Percentiles rank a stretch among this genome's conserved stretches.
These are phyloP conservation scores for bread wheat (Triticum aestivum) DNA, from an alignment of 176 grass and related monocot species.

Conservation along the genomic window IWGSC_CS_RefSeq_v2.1 NC_057794.1:373641529-373642028, in stretches of 20 bases:
- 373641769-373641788: background rate
- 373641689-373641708: background rate
- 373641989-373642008: background rate
- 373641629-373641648: background rate
- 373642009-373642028: too few species aligned
- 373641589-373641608: background rate
- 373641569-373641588: background rate
- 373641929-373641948: background rate
- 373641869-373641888: background rate
- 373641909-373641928: background rate
- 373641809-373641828: too few species aligned
- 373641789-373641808: background rate
- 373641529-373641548: background rate
- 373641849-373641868: slow-evolving; percentile 3
- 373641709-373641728: background rate
- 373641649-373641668: background rate
- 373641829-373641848: background rate
- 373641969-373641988: slow-evolving; percentile 8
- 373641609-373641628: background rate
- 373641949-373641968: background rate
- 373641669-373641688: background rate
- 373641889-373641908: background rate
- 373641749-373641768: background rate
- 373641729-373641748: slow-evolving; percentile 3
- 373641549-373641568: background rate